Evolutionary conservation across 768 basidiomycete genomes (phyloP), one percentile per base, ranked within the genome.

Genomic region (Suillus discolor): DNA sequence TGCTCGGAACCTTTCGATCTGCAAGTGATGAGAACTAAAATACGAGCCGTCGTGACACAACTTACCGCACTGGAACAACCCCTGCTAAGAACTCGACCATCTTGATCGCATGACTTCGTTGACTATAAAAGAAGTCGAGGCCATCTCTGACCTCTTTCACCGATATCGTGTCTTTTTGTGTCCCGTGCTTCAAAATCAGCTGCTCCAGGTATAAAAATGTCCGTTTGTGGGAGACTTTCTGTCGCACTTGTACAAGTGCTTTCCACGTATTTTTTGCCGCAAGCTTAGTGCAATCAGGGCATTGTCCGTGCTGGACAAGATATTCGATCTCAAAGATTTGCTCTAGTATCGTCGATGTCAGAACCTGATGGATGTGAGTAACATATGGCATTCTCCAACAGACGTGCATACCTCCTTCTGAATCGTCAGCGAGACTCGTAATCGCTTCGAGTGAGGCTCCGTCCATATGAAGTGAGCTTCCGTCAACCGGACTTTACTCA

Each of bases 221-320:
- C 65, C 97, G 89, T 79, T 99, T 99, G 77, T 99, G 97, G 5
- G 94, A 84, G 51, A 99, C 97, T 79, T 99, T 99, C 76, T 99
- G 97, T 55, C 97, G 90, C n/a, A 99, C 95, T 82, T 99, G 97
- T 1, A 99, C 96, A 44, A 95, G 84, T 1, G 97, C 95, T 74
- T 95, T 96, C 97, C 97, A 99, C 0, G 96, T 99, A 75, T 99
- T 98, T 81, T 99, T 99, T 3, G 97, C 97, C 0, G 97, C 97
- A 5, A 99, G 86, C 71, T 88, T 90, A 1, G 97, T 84, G 73
- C 97, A 99, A 69, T 96, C 94, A 0, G 94, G 89, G 77, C 97
- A 99, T 80, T 99, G 97, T 0, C 93, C 92, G 70, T 96, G 87
- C 71, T 96, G 94, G 1, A 99, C 93, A 64, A 99, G 87, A 72